Conservation (phyloP, 768 basidiomycete genomes). For the Russula olivacea region DNA sequence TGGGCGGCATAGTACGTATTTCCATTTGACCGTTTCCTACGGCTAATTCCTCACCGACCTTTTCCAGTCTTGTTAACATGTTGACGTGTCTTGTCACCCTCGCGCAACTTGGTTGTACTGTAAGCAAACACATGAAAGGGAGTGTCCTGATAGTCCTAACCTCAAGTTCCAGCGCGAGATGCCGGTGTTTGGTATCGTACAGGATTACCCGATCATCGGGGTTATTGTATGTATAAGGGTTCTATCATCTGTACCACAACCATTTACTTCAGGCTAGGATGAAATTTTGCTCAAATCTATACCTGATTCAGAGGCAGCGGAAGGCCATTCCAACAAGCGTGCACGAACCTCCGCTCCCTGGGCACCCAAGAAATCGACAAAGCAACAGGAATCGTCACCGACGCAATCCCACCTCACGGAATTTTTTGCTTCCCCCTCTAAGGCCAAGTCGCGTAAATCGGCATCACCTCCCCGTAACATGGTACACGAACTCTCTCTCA, state of each 20-base stretch:
- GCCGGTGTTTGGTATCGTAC: constrained; percentile 73
- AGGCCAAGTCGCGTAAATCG: neutral
- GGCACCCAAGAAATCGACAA: constrained; percentile 31
- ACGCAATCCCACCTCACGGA: constrained; percentile 24
- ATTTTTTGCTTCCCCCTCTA: constrained; percentile 25
- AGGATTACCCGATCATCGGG: constrained; percentile 60
- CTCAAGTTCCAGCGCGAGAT: constrained; percentile 58
- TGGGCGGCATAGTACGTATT: constrained; percentile 67
- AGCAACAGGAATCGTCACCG: constrained; percentile 24
- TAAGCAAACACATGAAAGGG: constrained; percentile 29
- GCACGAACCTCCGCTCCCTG: constrained; percentile 24
- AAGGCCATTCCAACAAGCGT: constrained; percentile 21
- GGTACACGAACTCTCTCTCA: constrained; percentile 38
- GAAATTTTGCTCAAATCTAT: constrained; percentile 37
- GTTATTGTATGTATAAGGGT: constrained; percentile 52
- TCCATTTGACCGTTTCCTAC: neutral
- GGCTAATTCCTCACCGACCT: neutral
- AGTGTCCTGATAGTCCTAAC: neutral
- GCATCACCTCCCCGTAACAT: neutral
- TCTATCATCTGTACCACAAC: neutral
- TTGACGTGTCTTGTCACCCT: constrained; percentile 57
- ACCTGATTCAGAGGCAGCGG: constrained; percentile 4
- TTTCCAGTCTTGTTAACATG: constrained; percentile 64
- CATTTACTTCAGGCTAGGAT: constrained; percentile 38
- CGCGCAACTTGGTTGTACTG: constrained; percentile 43